These are phyloP conservation scores for Ganoderma boninense DNA, from an alignment of 1,284 basidiomycete genomes.

Conservation along the genomic window DNA sequence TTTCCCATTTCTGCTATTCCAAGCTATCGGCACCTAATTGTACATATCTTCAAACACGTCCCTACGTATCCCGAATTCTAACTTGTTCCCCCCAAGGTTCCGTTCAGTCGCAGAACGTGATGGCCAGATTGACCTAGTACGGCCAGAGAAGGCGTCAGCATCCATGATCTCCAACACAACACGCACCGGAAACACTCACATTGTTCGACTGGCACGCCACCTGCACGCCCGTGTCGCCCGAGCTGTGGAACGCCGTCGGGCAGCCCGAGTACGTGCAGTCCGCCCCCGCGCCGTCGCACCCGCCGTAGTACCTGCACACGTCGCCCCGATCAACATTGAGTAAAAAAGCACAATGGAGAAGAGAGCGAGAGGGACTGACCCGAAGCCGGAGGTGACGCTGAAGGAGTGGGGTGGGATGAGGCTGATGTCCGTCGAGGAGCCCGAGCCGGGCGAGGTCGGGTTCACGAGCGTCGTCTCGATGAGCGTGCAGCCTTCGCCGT, in stretches of 20 bases:
- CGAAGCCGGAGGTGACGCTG: constrained; percentile 44
- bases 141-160: background rate
- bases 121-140: background rate
- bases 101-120: constrained; percentile 1
- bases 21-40: background rate
- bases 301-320: constrained; percentile 37
- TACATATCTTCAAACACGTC: background rate
- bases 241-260: constrained; percentile 48
- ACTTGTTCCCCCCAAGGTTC: background rate
- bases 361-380: too few species aligned
- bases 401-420: constrained; percentile 50
- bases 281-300: constrained; percentile 44
- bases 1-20: background rate
- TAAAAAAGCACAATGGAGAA: too few species aligned
- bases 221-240: constrained; percentile 53
- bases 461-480: constrained; percentile 55
- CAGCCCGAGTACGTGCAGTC: constrained; percentile 36
- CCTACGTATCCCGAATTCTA: background rate
- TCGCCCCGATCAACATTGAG: background rate
- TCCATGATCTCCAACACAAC: too few species aligned
- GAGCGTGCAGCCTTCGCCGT: constrained; percentile 53
- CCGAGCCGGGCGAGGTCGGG: constrained; percentile 47
- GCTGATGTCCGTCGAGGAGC: constrained; percentile 52
- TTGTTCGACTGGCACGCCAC: constrained; percentile 45
- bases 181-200: too few species aligned